Evolutionary conservation across 371 early-diverging fungal species (phyloP).

Genomic region (Apophysomyces trapeziformis): DNA sequence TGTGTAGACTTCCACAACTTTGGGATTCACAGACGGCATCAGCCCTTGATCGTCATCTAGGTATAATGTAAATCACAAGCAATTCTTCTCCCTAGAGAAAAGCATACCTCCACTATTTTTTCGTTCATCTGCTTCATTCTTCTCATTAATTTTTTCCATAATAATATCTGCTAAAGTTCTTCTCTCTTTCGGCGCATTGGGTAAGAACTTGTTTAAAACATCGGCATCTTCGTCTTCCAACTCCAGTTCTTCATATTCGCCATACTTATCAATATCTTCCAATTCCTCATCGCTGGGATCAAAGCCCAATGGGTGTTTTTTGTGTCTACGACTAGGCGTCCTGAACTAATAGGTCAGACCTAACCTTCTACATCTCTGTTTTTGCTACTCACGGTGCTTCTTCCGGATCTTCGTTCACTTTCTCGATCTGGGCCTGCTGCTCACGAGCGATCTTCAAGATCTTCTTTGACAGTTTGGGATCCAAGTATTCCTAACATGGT

Average conservation of each 20-base stretch:
- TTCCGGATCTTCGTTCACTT: conserved; percentile 32
- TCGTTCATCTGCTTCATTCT: conserved; percentile 55
- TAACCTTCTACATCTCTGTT: conserved; percentile 26
- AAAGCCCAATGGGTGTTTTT: conserved; percentile 39
- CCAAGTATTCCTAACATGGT: conserved; percentile 69
- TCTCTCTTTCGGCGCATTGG: conserved; percentile 79
- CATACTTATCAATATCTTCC: conserved; percentile 63
- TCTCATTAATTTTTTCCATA: conserved; percentile 89
- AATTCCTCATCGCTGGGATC: conserved; percentile 57
- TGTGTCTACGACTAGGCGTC: conserved; percentile 15
- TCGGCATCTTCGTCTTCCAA: conserved; percentile 79
- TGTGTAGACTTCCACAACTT: conserved; percentile 93
- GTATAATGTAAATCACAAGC: conserved; percentile 19
- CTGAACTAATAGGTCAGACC: background rate
- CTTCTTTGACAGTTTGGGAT: conserved; percentile 87
- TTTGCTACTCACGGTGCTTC: conserved; percentile 32
- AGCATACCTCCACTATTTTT: conserved; percentile 28
- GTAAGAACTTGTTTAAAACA: conserved; percentile 88
- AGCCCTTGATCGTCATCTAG: conserved; percentile 41
- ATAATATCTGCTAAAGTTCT: conserved; percentile 93
- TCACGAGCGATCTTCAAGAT: conserved; percentile 87
- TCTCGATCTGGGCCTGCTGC: conserved; percentile 90
- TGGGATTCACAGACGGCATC: conserved; percentile 75
- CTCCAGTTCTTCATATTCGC: conserved; percentile 61
- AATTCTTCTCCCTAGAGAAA: conserved; percentile 26